Conservation (phyloP, 805 yeast species). For the Zygosaccharomyces lentus region DNA sequence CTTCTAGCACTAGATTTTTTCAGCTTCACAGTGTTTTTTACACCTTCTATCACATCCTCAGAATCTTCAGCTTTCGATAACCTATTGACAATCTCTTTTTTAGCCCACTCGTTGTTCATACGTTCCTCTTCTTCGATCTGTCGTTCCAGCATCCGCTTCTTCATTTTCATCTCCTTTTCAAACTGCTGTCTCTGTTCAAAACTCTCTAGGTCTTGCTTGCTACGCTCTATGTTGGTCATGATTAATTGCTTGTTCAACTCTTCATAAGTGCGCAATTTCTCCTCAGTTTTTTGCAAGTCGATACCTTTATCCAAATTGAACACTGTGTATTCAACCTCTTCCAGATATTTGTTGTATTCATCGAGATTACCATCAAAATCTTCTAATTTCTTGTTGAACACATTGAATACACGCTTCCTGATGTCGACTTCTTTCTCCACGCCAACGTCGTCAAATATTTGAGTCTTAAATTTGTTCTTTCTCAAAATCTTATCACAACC, state of each 20-base stretch:
- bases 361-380: conserved; percentile 57
- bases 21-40: conserved; percentile 46
- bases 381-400: conserved; percentile 74
- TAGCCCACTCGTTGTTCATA: conserved; percentile 51
- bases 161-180: conserved; percentile 60
- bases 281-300: conserved; percentile 65
- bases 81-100: conserved; percentile 52
- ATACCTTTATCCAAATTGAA: conserved; percentile 69
- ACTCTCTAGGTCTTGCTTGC: conserved; percentile 64
- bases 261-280: conserved; percentile 63
- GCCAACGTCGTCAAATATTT: conserved; percentile 82
- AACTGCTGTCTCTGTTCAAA: conserved; percentile 60
- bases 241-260: conserved; percentile 70
- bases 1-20: conserved; percentile 65
- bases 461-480: conserved; percentile 85
- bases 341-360: conserved; percentile 74
- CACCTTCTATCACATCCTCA: conserved; percentile 48
- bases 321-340: conserved; percentile 74
- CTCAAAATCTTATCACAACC: conserved; percentile 83
- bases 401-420: conserved; percentile 66
- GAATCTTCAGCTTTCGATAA: conserved; percentile 44
- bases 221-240: conserved; percentile 67
- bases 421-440: conserved; percentile 93
- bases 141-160: conserved; percentile 49
- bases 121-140: conserved; percentile 60